phyloP scores from a whole-genome alignment of 495 filamentous ascomycete genomes.

The Daldinia decipiens region DNA sequence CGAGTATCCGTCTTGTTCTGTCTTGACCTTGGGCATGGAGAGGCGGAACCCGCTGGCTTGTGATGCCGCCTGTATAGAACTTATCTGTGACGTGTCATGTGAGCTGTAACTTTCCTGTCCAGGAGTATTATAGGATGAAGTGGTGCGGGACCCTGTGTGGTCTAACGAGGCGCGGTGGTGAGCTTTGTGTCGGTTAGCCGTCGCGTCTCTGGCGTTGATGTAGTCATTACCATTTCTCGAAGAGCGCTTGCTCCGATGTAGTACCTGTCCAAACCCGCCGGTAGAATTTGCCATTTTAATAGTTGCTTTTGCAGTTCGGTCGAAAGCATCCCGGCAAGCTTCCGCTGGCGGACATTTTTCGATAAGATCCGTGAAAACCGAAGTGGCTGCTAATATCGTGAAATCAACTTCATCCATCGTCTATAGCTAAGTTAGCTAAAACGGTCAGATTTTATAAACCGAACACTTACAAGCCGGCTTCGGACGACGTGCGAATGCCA shows the following conservation, averaged over 20 bases:
- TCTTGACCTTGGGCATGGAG: slow-evolving; percentile 51
- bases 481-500: slow-evolving; percentile 94
- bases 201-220: slow-evolving; percentile 46
- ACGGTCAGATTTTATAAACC: background rate
- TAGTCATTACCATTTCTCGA: slow-evolving; percentile 48
- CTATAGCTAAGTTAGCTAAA: slow-evolving; percentile 59
- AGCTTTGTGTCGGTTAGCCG: slow-evolving; percentile 46
- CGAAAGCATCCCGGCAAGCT: slow-evolving; percentile 93
- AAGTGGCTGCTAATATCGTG: slow-evolving; percentile 92
- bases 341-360: slow-evolving; percentile 64
- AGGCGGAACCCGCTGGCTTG: slow-evolving; percentile 45
- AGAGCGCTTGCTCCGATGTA: slow-evolving; percentile 41
- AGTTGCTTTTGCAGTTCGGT: slow-evolving; percentile 93
- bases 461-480: slow-evolving; percentile 75
- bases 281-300: slow-evolving; percentile 89
- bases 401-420: slow-evolving; percentile 96
- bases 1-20: slow-evolving; percentile 52
- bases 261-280: slow-evolving; percentile 74
- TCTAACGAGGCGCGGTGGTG: slow-evolving; percentile 38
- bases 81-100: slow-evolving; percentile 42
- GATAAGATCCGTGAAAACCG: slow-evolving; percentile 61
- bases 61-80: slow-evolving; percentile 40
- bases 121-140: slow-evolving; percentile 37
- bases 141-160: slow-evolving; percentile 38
- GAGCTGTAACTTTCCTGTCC: slow-evolving; percentile 41